These are phyloP conservation scores for Trichophyton simii DNA, from an alignment of 2,329 filamentous ascomycete species.

Conservation along the genomic window DNA sequence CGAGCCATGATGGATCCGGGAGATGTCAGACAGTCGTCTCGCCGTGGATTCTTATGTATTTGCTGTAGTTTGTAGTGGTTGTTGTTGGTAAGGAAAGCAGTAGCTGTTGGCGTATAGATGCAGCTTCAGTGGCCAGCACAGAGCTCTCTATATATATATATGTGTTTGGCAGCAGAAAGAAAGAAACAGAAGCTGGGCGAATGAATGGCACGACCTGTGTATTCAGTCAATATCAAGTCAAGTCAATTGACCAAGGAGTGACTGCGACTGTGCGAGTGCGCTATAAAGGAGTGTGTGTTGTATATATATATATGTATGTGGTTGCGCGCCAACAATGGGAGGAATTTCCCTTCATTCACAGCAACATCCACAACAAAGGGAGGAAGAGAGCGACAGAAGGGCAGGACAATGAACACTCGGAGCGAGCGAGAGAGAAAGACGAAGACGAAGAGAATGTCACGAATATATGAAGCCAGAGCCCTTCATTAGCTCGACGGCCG, in stretches of 20 bases:
- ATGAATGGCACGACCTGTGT: background rate
- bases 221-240: background rate
- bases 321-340: background rate
- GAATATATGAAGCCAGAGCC: background rate
- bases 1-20: constrained; percentile 6
- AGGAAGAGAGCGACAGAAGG: background rate
- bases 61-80: background rate
- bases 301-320: background rate
- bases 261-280: background rate
- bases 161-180: background rate
- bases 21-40: background rate
- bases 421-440: background rate
- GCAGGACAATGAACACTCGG: background rate
- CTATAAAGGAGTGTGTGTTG: background rate
- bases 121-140: background rate
- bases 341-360: background rate
- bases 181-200: background rate
- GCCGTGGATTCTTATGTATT: background rate
- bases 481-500: background rate
- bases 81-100: background rate
- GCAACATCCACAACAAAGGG: background rate
- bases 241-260: background rate
- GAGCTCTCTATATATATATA: background rate
- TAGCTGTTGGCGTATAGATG: background rate
- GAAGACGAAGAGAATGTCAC: background rate